Base-by-base conservation (phyloP, 495 filamentous ascomycete species). In the Neurospora terricola region DNA sequence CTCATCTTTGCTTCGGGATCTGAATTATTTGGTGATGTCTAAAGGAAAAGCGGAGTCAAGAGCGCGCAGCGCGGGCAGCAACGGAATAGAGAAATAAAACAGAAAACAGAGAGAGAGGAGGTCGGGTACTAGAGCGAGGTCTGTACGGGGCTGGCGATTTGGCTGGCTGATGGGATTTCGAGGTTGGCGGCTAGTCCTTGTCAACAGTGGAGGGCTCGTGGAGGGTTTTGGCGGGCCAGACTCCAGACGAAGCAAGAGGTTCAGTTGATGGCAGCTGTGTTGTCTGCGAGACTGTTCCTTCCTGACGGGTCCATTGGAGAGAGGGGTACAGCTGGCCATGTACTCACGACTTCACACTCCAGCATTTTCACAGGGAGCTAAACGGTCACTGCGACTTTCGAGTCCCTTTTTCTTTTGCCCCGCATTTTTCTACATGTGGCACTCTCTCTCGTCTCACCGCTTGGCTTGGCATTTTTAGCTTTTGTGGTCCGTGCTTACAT, bases 1-100 rank as follows among this genome's bases (percentile, higher is more conserved):
- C 85, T 84, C 85, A 87, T 87, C 75, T 75, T 86, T 78, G 77
- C 77, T 73, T 69, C 68, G 43, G 39, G 37, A 72, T 69, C 39
- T 54, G 38, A 69, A 71, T 73, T 75, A 73, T 48, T 72, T 42
- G 68, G 54, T 70, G 71, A 43, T 71, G 62, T 54, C 74, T 40
- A 71, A 37, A 21, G 38, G 73, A 59, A 74, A 69, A 71, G 54
- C 59, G 42, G 45, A 66, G 62, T 69, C 34, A 43, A 54, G 71
- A 73, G 76, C 78, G 76, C 78, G 70, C 74, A 75, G 74, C 74
- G 74, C 74, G 42, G 27, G 21, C 39, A 54, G 23, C 39, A 69
- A 42, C 54, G 38, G 34, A 70, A 45, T 69, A 73, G 69, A 62
- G 36, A 71, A 27, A 70, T 45, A 59, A 43, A 62, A 34, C 34